Evolutionary conservation across 352 stramenopile genomes (phyloP), one percentile per base, ranked within the genome.

Genomic region (Pythium oligandrum): DNA sequence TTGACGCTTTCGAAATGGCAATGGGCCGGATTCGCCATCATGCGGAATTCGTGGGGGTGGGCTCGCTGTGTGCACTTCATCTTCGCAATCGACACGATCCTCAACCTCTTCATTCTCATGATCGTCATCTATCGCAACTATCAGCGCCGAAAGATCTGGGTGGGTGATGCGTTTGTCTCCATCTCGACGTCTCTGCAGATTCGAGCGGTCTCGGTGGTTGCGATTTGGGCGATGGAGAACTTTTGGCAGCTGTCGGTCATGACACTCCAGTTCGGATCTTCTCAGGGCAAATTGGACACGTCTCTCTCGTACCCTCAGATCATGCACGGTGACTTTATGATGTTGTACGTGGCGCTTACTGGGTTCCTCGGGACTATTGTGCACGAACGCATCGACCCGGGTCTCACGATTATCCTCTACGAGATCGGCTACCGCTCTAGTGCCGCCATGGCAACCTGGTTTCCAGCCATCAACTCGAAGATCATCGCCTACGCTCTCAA

Each of bases 171-270:
- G 0, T 79, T 79, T 37, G 53, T 70, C 7, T 66, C 68, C 6
- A 40, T 75, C 11, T 77, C 65, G 2, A 55, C 57, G 26, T 58
- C 45, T 2, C 46, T 75, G 0, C 47, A 69, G 6, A 0, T 65
- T 4, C 57, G 62, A 0, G 62, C 59, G 1, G 26, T 66, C 2
- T 10, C 71, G 2, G 49, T 78, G 8, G 30, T 75, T 0, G 3
- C 61, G 1, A 66, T 66, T 2, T 78, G 68, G 57, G 63, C 64
- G 39, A 4, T 75, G 1, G 59, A 72, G 40, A 44, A 37, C 6
- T 78, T 74, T 37, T 80, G 71, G 71, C 57, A 63, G 0, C 37
- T 80, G 8, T 62, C 59, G 26, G 68, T 74, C 55, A 74, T 72
- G 37, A 61, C 55, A 4, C 50, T 77, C 9, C 58, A 55, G 2